Base-by-base conservation (phyloP, 202 grass and related monocot species). In the Carex sylvatica region DNA sequence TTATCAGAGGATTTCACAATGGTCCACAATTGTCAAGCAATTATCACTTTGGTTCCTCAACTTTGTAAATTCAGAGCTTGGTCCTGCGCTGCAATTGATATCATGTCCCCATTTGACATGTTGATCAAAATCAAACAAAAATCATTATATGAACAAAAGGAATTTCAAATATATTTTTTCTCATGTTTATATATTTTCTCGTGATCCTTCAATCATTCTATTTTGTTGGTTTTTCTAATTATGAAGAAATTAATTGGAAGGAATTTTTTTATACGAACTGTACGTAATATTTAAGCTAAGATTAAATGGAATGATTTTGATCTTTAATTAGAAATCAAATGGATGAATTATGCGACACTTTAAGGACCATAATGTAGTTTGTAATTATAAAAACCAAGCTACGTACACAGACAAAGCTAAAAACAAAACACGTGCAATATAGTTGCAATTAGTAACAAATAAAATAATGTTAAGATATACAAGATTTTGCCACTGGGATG, bases 371-470 rank as follows among this genome's bases (percentile, higher is more conserved):
- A 70, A 22, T 70, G 33, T 20, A 40, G 1, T 40, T 70, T 70
- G 23, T 44, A 44, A 65, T 35, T 65, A 42, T 42, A 44, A 1
- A 12, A 70, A 20, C 1, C 18, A 20, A 22, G 36, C 44, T 70
- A 28, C 1, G 28, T 28, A 70, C 3, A 44, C 7, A 8, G 76
- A 79, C 76, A 79, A 22, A 38, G 76, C 47, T 79, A 79, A 79
- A 79, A 62, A 62, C 53, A 62, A 79, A 44, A 73, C 69, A 73
- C 69, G 36, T 44, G 69, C 69, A 68, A 68, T 68, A 68, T 31
- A 46, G 33, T 73, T 73, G 10, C 10, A 73, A 72, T 42, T 47
- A 47, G 11, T 47, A 47, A 47, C 15, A 19, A 18, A 44, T 44
- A 9, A 44, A 67, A 67, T 35, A 72, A 38, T 53, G 24, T 58